Evolutionary conservation across 192 early-diverging fungal genomes (phyloP).

Genomic region (Thamnidium elegans): DNA sequence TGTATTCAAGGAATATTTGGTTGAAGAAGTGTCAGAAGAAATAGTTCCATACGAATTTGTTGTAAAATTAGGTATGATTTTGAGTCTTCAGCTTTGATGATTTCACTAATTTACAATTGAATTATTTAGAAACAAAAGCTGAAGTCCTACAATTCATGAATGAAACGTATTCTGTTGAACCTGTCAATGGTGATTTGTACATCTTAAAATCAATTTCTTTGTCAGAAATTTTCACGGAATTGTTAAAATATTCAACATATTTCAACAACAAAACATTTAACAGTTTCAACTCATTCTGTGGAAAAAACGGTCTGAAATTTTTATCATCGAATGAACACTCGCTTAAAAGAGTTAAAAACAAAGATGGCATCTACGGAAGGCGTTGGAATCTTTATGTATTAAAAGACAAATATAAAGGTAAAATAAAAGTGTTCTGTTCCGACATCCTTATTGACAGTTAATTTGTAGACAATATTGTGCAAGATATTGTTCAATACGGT

Average conservation of each 20-base stretch:
- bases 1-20: not conserved
- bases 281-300: not conserved
- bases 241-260: constrained; percentile 1
- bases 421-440: not conserved
- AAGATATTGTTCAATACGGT: not conserved
- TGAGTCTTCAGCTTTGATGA: not conserved
- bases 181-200: not conserved
- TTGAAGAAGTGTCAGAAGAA: not conserved
- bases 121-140: not conserved
- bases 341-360: not conserved
- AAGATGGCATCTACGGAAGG: not conserved
- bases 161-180: not conserved
- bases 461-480: not conserved
- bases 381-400: not conserved
- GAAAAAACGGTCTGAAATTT: not conserved
- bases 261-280: constrained; percentile 1
- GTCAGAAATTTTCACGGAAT: not conserved
- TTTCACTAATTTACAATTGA: not conserved
- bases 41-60: not conserved
- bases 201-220: not conserved
- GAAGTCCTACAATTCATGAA: not conserved
- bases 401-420: not conserved
- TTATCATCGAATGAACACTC: not conserved
- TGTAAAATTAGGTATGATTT: not conserved
- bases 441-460: too few relatives aligned